phyloP scores from a whole-genome alignment of 2,329 filamentous ascomycete species.

The Colletotrichum musicola region DNA sequence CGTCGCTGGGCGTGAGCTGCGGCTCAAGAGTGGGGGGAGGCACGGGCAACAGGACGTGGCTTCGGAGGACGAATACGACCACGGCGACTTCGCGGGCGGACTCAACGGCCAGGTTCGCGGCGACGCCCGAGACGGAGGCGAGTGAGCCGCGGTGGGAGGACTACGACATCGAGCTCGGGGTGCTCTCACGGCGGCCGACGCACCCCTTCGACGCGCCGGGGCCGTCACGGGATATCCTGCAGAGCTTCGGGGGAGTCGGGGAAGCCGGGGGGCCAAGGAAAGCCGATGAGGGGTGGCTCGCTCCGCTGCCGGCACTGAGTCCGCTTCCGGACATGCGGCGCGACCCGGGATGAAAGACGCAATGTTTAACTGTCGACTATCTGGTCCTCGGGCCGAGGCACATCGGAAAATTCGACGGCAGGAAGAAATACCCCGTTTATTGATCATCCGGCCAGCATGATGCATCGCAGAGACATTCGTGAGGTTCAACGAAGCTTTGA shows the following conservation, averaged over 20 bases:
- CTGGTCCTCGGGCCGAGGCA: background rate
- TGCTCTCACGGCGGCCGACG: slow-evolving; percentile 4
- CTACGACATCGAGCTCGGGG: slow-evolving; percentile 28
- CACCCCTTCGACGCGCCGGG: background rate
- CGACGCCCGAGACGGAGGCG: slow-evolving; percentile 7
- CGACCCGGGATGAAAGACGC: slow-evolving; percentile 3
- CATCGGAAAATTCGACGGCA: background rate
- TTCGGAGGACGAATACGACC: slow-evolving; percentile 1
- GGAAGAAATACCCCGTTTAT: background rate
- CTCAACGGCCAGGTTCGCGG: background rate
- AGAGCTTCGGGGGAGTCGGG: background rate
- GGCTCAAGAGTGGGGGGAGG: background rate
- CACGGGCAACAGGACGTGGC: background rate
- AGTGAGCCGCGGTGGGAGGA: slow-evolving; percentile 20
- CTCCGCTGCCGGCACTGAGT: background rate
- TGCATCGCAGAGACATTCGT: too few species aligned
- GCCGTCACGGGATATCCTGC: slow-evolving; percentile 1
- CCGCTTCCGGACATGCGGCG: slow-evolving; percentile 20
- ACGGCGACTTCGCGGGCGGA: background rate
- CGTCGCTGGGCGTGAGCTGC: slow-evolving; percentile 12
- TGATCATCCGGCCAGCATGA: too few species aligned
- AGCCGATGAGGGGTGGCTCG: background rate
- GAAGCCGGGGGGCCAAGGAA: too few species aligned
- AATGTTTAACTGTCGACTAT: background rate
- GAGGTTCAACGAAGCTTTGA: too few species aligned